phyloP scores from a whole-genome alignment of 75 land plant genomes.

The Selaginella tamariscina region DNA sequence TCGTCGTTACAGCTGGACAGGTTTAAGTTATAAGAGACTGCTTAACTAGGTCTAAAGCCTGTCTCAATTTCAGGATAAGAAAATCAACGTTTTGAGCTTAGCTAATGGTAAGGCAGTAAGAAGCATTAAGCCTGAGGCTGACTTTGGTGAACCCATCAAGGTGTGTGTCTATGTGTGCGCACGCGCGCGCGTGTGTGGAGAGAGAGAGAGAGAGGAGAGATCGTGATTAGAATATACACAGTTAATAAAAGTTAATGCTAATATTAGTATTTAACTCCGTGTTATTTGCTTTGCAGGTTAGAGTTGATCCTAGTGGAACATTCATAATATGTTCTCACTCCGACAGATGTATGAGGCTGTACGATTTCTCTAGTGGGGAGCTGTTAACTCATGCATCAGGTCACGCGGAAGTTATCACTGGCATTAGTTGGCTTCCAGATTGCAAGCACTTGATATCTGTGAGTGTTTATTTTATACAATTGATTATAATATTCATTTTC shows the following conservation, averaged over 20 bases:
- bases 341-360: slow-evolving; percentile 43
- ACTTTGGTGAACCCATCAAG: slow-evolving; percentile 62
- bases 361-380: slow-evolving; percentile 55
- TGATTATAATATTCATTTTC: not conserved
- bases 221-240: too few relatives aligned
- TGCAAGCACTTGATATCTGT: slow-evolving; percentile 55
- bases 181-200: too few relatives aligned
- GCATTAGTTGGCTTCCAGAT: slow-evolving; percentile 49
- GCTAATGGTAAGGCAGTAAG: slow-evolving; percentile 46
- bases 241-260: too few relatives aligned
- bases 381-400: slow-evolving; percentile 47
- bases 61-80: slow-evolving; percentile 46
- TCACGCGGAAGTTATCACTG: slow-evolving; percentile 65
- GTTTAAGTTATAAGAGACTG: slow-evolving; percentile 19
- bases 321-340: slow-evolving; percentile 58
- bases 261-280: not conserved
- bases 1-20: slow-evolving; percentile 62
- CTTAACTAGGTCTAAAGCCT: not conserved
- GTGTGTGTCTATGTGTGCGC: too few relatives aligned
- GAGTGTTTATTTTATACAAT: slow-evolving; percentile 17
- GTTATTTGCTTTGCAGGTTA: slow-evolving; percentile 29
- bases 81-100: slow-evolving; percentile 39
- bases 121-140: slow-evolving; percentile 38
- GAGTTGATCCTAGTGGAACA: slow-evolving; percentile 60
- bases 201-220: too few relatives aligned